Evolutionary conservation across 2,329 filamentous ascomycete species (phyloP).

Genomic region (Cladosporium colombiae): DNA sequence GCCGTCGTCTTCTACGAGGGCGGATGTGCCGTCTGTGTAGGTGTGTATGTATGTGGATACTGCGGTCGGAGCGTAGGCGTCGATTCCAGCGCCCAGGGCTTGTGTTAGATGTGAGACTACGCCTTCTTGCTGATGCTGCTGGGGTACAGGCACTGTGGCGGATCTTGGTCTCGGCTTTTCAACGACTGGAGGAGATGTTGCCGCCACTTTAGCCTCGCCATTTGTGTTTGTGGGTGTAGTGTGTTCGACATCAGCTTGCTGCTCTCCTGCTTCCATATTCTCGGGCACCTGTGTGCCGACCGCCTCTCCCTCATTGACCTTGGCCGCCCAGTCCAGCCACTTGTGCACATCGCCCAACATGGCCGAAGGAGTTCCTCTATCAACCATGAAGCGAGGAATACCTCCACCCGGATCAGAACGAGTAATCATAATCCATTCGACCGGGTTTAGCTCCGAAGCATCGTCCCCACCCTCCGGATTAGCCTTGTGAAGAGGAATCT

Average conservation of each 20-base stretch:
- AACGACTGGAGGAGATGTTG: not conserved
- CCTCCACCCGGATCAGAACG: constrained; percentile 85
- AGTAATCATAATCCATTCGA: constrained; percentile 94
- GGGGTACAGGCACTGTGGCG: constrained; percentile 19
- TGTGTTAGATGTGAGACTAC: constrained; percentile 35
- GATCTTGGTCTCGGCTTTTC: not conserved
- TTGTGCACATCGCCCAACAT: constrained; percentile 78
- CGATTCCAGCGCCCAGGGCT: constrained; percentile 35
- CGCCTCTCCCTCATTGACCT: constrained; percentile 15
- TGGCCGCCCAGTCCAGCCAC: constrained; percentile 73
- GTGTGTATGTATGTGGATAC: constrained; percentile 33
- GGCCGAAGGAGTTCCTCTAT: constrained; percentile 78
- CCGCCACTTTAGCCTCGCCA: not conserved
- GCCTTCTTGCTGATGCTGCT: constrained; percentile 29
- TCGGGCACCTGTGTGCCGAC: constrained; percentile 9
- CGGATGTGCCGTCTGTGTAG: constrained; percentile 7
- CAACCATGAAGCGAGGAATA: constrained; percentile 88
- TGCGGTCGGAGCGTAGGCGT: constrained; percentile 37
- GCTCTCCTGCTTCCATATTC: not conserved
- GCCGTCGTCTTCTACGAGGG: constrained; percentile 17
- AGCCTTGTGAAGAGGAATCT: constrained; percentile 62
- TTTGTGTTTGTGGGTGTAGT: not conserved
- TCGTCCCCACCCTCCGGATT: constrained; percentile 32
- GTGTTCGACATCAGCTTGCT: not conserved
- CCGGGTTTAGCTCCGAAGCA: constrained; percentile 60